phyloP scores from a whole-genome alignment of 2,329 filamentous ascomycete species.

The Curvularia hawaiiensis region DNA sequence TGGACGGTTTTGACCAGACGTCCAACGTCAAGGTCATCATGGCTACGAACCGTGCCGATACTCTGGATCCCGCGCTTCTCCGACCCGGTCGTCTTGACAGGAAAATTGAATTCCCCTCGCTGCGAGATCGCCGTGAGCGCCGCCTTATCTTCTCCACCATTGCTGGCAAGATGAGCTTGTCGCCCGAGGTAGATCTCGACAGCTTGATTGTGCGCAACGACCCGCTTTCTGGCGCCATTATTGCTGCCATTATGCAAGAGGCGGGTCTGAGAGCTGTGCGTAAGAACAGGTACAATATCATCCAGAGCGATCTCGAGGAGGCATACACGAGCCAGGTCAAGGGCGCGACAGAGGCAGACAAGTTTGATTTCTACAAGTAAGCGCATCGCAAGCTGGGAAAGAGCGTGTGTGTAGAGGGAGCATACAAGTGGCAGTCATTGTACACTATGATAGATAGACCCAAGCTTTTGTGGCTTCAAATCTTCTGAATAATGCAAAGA shows the following conservation, averaged over 20 bases:
- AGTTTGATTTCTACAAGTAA: constrained; percentile 72
- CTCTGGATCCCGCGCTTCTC: constrained; percentile 90
- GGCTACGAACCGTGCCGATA: constrained; percentile 98
- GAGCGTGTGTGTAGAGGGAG: not conserved
- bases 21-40: constrained; percentile 99
- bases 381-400: constrained; percentile 4
- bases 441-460: constrained; percentile 31
- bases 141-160: constrained; percentile 98
- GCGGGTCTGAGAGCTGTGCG: constrained; percentile 90
- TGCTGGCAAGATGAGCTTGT: constrained; percentile 94
- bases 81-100: constrained; percentile 94
- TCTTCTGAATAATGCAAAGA: constrained; percentile 7
- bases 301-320: constrained; percentile 94
- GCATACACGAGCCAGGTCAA: constrained; percentile 98
- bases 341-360: constrained; percentile 71
- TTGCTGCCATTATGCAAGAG: constrained; percentile 99
- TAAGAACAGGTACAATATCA: constrained; percentile 99
- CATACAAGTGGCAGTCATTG: constrained; percentile 16
- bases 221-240: constrained; percentile 91
- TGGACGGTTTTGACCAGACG: constrained; percentile 99
- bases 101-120: constrained; percentile 98
- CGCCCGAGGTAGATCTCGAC: constrained; percentile 95
- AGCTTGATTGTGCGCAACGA: constrained; percentile 96
- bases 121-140: constrained; percentile 91
- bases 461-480: constrained; percentile 1